phyloP scores from a whole-genome alignment of 2,329 filamentous ascomycete genomes.

The Verruconis gallopava region DNA sequence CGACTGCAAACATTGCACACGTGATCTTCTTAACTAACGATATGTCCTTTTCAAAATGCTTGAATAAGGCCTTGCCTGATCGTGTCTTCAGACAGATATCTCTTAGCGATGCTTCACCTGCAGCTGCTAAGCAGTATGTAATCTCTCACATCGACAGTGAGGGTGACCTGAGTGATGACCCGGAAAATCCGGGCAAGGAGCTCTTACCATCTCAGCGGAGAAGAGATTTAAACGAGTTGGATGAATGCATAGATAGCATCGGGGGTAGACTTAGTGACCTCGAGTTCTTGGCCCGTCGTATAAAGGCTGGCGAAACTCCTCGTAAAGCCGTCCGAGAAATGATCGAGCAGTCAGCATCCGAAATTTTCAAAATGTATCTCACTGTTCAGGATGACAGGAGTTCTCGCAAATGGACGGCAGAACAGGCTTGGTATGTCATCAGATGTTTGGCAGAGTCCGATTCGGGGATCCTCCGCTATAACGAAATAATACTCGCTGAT shows the following conservation, averaged over 20 bases:
- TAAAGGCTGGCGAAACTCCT: slow-evolving; percentile 77
- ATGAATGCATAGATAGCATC: slow-evolving; percentile 66
- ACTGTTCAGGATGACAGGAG: slow-evolving; percentile 43
- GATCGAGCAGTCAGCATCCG: slow-evolving; percentile 73
- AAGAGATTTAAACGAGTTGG: slow-evolving; percentile 55
- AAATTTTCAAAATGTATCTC: slow-evolving; percentile 89
- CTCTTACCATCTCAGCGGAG: slow-evolving; percentile 35
- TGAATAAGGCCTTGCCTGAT: slow-evolving; percentile 79
- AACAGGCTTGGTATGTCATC: slow-evolving; percentile 86
- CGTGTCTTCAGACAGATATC: slow-evolving; percentile 79
- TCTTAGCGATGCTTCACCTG: slow-evolving; percentile 69
- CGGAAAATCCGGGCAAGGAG: slow-evolving; percentile 24
- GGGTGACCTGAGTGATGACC: slow-evolving; percentile 25
- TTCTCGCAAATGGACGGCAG: slow-evolving; percentile 57
- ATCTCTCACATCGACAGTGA: slow-evolving; percentile 57
- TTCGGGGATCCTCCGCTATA: slow-evolving; percentile 55
- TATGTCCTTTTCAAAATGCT: slow-evolving; percentile 72
- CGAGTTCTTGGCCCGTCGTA: slow-evolving; percentile 80
- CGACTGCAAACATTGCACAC: slow-evolving; percentile 79
- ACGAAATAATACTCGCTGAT: slow-evolving; percentile 66
- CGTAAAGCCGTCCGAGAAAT: slow-evolving; percentile 74
- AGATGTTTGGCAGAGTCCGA: slow-evolving; percentile 49
- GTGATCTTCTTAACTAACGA: slow-evolving; percentile 91
- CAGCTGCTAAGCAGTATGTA: slow-evolving; percentile 84
- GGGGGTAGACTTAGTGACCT: slow-evolving; percentile 92